These are phyloP conservation scores for Pugionium dolabratum DNA, from an alignment of 345 rosid genomes.

Conservation along the genomic window DNA sequence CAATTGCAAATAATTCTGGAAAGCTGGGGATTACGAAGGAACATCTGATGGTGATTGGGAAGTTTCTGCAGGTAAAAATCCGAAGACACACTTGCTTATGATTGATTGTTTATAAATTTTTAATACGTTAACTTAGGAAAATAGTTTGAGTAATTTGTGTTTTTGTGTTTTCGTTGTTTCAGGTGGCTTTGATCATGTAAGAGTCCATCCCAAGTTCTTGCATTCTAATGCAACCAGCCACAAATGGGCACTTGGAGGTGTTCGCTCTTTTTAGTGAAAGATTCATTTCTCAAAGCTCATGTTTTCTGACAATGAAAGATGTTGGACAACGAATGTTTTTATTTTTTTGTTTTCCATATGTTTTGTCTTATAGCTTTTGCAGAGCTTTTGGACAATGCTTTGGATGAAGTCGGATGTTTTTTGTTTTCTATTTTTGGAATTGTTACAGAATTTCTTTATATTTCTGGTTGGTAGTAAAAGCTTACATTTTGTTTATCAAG, in stretches of 20 bases:
- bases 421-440: neutral
- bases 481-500: slow-evolving; percentile 43
- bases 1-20: slow-evolving; percentile 76
- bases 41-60: slow-evolving; percentile 53
- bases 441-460: neutral
- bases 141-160: no score
- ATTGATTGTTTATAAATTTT: neutral
- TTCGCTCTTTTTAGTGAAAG: neutral
- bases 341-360: neutral
- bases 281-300: neutral
- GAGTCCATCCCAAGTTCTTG: slow-evolving; percentile 93
- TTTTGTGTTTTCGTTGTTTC: neutral
- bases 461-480: slow-evolving; percentile 8
- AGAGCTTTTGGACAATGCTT: slow-evolving; percentile 84
- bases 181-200: slow-evolving; percentile 88
- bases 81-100: neutral
- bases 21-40: slow-evolving; percentile 91
- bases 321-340: neutral
- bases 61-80: slow-evolving; percentile 48
- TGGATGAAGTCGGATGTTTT: slow-evolving; percentile 68
- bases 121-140: no score
- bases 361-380: slow-evolving; percentile 69
- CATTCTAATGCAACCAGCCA: slow-evolving; percentile 98
- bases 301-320: neutral
- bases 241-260: slow-evolving; percentile 99